A percentile compares a stretch with the other conserved stretches of the same genome.
These are phyloP conservation scores for Amphicarpaea edgeworthii DNA, from an alignment of 306 rosid genomes.

Conservation along the genomic window DNA sequence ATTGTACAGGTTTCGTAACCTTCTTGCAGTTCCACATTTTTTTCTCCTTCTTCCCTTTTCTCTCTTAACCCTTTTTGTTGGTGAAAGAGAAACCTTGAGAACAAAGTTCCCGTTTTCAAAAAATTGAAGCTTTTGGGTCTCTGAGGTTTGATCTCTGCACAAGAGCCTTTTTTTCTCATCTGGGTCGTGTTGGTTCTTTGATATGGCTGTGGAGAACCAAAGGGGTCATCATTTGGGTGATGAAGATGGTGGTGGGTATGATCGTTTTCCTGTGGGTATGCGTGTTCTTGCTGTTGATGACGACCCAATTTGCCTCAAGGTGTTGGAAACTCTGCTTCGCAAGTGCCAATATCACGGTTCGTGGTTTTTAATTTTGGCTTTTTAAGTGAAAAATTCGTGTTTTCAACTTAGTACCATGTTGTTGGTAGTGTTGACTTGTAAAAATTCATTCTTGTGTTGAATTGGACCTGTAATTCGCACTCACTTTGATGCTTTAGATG, in stretches of 20 bases:
- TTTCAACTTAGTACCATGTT: not conserved
- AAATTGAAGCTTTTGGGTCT: conserved; percentile 49
- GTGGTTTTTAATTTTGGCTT: conserved; percentile 37
- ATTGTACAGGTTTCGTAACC: conserved; percentile 57
- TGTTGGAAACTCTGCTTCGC: conserved; percentile 76
- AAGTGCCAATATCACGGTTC: conserved; percentile 89
- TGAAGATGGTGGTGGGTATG: conserved; percentile 45
- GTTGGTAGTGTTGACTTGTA: conserved; percentile 2
- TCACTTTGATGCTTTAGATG: not conserved
- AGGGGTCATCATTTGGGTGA: conserved; percentile 43
- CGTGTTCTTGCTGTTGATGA: conserved; percentile 96
- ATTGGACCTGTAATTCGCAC: not conserved
- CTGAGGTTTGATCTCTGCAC: conserved; percentile 41
- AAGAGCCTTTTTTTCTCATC: conserved; percentile 27
- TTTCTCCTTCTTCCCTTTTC: not conserved
- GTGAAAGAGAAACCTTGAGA: conserved; percentile 35
- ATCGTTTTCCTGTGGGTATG: conserved; percentile 89
- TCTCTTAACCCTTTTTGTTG: conserved; percentile 32
- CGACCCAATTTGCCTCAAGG: conserved; percentile 82
- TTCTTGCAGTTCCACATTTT: conserved; percentile 32
- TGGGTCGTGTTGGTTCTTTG: conserved; percentile 40
- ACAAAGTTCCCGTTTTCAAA: conserved; percentile 45
- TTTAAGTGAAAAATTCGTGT: conserved; percentile 8
- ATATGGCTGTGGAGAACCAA: conserved; percentile 72
- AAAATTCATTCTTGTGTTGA: not conserved